A percentile compares a stretch with the other conserved stretches of the same genome.
Evolutionary conservation across 108 stramenopile species (phyloP).

Genomic region (Cafeteria roenbergensis): DNA sequence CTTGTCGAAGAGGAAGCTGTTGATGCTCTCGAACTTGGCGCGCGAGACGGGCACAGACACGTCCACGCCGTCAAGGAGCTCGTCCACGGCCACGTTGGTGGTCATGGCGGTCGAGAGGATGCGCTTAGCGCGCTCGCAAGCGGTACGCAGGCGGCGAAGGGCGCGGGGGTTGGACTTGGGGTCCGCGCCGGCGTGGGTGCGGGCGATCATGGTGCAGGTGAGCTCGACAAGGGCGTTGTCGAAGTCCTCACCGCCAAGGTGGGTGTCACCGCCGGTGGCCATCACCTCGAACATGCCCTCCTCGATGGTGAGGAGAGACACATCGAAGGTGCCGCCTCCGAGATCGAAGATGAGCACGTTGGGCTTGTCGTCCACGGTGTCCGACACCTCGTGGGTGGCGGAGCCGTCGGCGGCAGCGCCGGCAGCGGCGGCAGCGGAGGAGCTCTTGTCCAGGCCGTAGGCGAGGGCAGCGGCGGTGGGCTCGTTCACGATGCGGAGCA

Average conservation of each 20-base stretch:
- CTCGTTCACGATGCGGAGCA: slow-evolving; percentile 92
- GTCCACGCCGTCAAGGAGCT: slow-evolving; percentile 44
- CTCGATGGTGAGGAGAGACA: slow-evolving; percentile 60
- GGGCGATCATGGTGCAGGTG: slow-evolving; percentile 59
- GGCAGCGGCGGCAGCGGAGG: too few species aligned
- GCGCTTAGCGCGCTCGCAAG: slow-evolving; percentile 63
- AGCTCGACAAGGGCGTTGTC: slow-evolving; percentile 67
- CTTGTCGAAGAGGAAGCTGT: slow-evolving; percentile 86
- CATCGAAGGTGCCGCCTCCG: slow-evolving; percentile 95
- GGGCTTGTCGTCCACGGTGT: slow-evolving; percentile 54
- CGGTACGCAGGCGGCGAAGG: slow-evolving; percentile 53
- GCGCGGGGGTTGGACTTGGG: slow-evolving; percentile 51
- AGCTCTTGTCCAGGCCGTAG: slow-evolving; percentile 80
- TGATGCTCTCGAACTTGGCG: slow-evolving; percentile 10
- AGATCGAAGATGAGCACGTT: slow-evolving; percentile 93
- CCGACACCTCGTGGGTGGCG: too few species aligned
- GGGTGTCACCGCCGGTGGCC: slow-evolving; percentile 74
- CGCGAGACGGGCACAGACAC: slow-evolving; percentile 30
- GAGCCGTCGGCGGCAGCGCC: too few species aligned
- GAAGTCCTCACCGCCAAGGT: slow-evolving; percentile 80
- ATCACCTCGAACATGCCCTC: slow-evolving; percentile 68
- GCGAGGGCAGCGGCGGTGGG: slow-evolving; percentile 94
- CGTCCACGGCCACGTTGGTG: slow-evolving; percentile 49
- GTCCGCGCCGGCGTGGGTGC: slow-evolving; percentile 43
- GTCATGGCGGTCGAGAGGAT: slow-evolving; percentile 51